These are phyloP conservation scores for Arctostaphylos glauca DNA, from an alignment of 148 eudicot species.

Conservation along the genomic window DNA sequence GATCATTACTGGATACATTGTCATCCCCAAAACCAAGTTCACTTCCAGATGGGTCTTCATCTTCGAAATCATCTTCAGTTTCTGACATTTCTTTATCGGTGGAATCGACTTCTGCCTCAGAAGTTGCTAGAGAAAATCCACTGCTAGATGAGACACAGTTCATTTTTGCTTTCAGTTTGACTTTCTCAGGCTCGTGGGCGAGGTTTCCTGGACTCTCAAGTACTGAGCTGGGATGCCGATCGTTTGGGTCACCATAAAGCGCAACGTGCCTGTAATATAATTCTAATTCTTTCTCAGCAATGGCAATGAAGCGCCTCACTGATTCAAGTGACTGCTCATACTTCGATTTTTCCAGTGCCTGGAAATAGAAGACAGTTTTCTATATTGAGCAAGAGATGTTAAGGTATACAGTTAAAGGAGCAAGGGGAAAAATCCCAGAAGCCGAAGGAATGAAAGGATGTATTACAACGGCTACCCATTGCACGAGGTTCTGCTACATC, in stretches of 20 bases:
- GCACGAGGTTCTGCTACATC: too few species aligned
- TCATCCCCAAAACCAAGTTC: constrained; percentile 29
- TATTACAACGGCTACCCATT: neutral
- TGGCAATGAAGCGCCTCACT: constrained; percentile 71
- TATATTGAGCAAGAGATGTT: neutral
- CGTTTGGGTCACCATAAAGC: constrained; percentile 57
- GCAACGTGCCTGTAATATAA: constrained; percentile 87
- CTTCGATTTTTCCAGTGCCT: constrained; percentile 86
- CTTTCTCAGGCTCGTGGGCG: constrained; percentile 17
- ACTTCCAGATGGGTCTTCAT: constrained; percentile 18
- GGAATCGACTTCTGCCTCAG: constrained; percentile 25
- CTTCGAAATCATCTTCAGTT: constrained; percentile 22
- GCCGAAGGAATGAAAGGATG: neutral
- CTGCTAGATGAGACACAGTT: constrained; percentile 7
- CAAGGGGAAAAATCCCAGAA: neutral
- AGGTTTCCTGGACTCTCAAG: constrained; percentile 32
- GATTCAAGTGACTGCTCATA: constrained; percentile 94
- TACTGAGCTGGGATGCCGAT: constrained; percentile 28
- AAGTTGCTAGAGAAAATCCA: constrained; percentile 14
- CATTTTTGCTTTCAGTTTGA: constrained; percentile 9
- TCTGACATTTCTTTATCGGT: constrained; percentile 29
- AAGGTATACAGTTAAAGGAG: neutral
- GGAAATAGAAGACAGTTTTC: constrained; percentile 6
- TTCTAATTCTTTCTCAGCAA: constrained; percentile 83
- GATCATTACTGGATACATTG: neutral